phyloP scores from a whole-genome alignment of 192 early-diverging fungal genomes.

The Dissophora globulifera region DNA sequence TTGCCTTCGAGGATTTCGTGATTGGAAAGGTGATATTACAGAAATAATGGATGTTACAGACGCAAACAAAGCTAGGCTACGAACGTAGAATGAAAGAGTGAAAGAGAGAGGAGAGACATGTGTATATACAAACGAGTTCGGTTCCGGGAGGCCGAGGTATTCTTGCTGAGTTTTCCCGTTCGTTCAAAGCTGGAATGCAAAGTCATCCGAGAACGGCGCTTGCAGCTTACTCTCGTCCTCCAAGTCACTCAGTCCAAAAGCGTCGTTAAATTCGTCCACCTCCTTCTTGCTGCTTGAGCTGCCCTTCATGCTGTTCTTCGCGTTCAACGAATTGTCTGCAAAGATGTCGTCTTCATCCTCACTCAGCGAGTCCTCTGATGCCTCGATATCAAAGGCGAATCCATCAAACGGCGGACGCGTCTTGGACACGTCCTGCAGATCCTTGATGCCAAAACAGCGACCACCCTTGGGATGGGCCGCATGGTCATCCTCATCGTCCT shows the following conservation, averaged over 20 bases:
- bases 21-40: not conserved
- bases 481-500: not conserved
- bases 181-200: conserved; percentile 30
- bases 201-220: conserved; percentile 43
- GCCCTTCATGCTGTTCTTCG: not conserved
- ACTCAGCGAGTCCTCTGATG: conserved; percentile 42
- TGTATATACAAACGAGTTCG: too few relatives aligned
- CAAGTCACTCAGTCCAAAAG: conserved; percentile 27
- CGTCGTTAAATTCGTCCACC: conserved; percentile 12
- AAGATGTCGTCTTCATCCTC: conserved; percentile 45
- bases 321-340: not conserved
- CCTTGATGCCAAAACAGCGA: conserved; percentile 36
- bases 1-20: too few relatives aligned
- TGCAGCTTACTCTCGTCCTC: conserved; percentile 33
- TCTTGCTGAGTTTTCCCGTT: not conserved
- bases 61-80: too few relatives aligned
- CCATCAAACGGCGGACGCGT: conserved; percentile 41
- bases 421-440: conserved; percentile 28
- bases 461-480: conserved; percentile 2
- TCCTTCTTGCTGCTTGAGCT: not conserved
- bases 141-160: too few relatives aligned
- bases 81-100: too few relatives aligned
- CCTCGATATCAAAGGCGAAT: conserved; percentile 32
- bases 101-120: not conserved
- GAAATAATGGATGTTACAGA: not conserved